A percentile compares a stretch with the other conserved stretches of the same genome.
Conservation (phyloP, 1,139 yeast species). For the Waltiozyma sp. region DNA sequence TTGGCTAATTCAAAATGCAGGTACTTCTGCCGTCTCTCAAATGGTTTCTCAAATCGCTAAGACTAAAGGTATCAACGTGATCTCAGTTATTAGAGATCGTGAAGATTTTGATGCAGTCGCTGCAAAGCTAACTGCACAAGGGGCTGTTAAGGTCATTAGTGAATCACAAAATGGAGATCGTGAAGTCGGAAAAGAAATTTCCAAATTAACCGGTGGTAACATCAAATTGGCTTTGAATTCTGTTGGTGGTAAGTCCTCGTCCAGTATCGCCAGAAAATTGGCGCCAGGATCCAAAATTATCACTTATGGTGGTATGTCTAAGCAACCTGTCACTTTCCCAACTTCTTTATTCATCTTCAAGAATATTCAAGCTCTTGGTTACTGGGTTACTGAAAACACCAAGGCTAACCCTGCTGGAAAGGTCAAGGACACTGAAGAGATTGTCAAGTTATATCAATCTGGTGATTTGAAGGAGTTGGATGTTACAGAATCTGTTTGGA, state of each 20-base stretch:
- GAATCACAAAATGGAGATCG: conserved; percentile 71
- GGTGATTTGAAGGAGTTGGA: conserved; percentile 55
- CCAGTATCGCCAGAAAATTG: conserved; percentile 75
- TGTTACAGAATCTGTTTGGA: conserved; percentile 35
- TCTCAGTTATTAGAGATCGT: conserved; percentile 82
- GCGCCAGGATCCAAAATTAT: conserved; percentile 62
- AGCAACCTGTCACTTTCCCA: conserved; percentile 84
- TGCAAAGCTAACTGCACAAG: conserved; percentile 45
- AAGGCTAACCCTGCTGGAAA: conserved; percentile 56
- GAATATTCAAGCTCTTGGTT: conserved; percentile 76
- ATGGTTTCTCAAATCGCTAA: conserved; percentile 83
- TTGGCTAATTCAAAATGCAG: conserved; percentile 96
- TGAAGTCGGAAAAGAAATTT: conserved; percentile 48
- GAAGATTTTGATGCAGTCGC: conserved; percentile 50
- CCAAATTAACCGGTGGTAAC: conserved; percentile 48
- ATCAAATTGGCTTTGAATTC: conserved; percentile 80
- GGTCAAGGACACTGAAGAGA: conserved; percentile 42
- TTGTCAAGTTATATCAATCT: conserved; percentile 55
- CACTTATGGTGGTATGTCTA: conserved; percentile 97
- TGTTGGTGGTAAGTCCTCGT: conserved; percentile 81
- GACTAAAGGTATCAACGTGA: conserved; percentile 67
- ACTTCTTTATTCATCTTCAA: conserved; percentile 85
- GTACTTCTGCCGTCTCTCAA: conserved; percentile 93
- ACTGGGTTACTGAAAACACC: conserved; percentile 83
- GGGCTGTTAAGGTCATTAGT: conserved; percentile 86